These are phyloP conservation scores for Citrullus amarus DNA, from an alignment of 306 rosid genomes.

Conservation along the genomic window DNA sequence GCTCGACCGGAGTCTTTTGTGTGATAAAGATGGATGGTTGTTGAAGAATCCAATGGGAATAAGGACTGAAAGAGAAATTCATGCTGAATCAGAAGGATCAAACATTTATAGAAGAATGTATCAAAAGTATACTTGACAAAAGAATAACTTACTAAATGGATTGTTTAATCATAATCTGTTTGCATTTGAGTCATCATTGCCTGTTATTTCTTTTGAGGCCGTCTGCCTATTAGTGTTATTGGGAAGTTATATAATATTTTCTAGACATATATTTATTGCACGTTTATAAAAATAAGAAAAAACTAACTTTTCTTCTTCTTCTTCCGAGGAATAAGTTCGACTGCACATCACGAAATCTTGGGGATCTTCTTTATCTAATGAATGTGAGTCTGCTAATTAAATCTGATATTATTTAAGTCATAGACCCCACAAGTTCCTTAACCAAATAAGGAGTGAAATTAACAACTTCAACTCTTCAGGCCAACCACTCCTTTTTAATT, in stretches of 20 bases:
- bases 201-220: not conserved
- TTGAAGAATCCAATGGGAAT: slow-evolving; percentile 68
- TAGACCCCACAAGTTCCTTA: too few species aligned
- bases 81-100: slow-evolving; percentile 71
- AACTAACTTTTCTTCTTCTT: too few species aligned
- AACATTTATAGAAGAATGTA: slow-evolving; percentile 68
- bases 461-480: too few species aligned
- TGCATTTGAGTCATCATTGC: not conserved
- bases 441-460: too few species aligned
- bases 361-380: too few species aligned
- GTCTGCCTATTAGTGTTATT: not conserved
- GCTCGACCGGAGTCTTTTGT: slow-evolving; percentile 23
- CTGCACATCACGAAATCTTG: too few species aligned
- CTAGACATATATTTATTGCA: not conserved
- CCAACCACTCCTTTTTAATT: too few species aligned
- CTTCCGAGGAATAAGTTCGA: too few species aligned
- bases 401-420: too few species aligned
- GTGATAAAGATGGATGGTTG: slow-evolving; percentile 75
- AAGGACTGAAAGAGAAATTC: slow-evolving; percentile 89
- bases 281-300: not conserved
- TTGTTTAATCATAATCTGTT: not conserved
- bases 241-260: not conserved
- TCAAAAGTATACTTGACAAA: slow-evolving; percentile 27
- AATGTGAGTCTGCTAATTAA: too few species aligned
- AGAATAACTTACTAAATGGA: not conserved